phyloP scores from a whole-genome alignment of 352 stramenopile species.

The Globisporangium cylindrosporum region DNA sequence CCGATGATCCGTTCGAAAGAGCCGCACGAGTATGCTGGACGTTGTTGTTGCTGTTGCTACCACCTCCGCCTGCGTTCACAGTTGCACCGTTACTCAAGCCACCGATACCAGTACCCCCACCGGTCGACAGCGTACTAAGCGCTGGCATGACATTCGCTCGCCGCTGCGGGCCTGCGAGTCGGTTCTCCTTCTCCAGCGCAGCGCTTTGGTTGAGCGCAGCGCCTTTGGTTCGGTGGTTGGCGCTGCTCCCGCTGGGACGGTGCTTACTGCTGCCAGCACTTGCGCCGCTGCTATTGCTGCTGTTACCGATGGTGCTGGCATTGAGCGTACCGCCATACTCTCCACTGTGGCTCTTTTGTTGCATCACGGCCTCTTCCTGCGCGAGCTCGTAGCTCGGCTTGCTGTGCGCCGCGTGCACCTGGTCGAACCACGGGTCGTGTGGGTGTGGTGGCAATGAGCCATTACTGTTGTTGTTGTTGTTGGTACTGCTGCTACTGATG shows the following conservation, averaged over 20 bases:
- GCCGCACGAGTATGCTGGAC: constrained; percentile 3
- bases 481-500: not conserved
- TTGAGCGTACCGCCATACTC: constrained; percentile 1
- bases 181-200: constrained; percentile 38
- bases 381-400: constrained; percentile 54
- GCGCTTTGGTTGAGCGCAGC: constrained; percentile 10
- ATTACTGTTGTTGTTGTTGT: not conserved
- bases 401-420: constrained; percentile 50
- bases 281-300: not conserved
- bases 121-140: not conserved
- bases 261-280: not conserved
- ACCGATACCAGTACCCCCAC: not conserved
- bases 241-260: not conserved
- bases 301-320: not conserved
- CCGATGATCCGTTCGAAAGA: not conserved
- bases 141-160: constrained; percentile 6
- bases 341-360: constrained; percentile 15
- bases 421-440: constrained; percentile 62
- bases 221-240: not conserved
- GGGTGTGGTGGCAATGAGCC: constrained; percentile 24
- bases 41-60: not conserved
- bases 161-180: constrained; percentile 5
- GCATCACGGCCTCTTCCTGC: constrained; percentile 22
- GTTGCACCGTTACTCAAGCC: not conserved
- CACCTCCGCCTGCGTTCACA: not conserved